Percentiles rank a stretch among this genome's conserved stretches.
These are phyloP conservation scores for Coniochaeta sp. DNA, from an alignment of 2,329 filamentous ascomycete species.

Conservation along the genomic window DNA sequence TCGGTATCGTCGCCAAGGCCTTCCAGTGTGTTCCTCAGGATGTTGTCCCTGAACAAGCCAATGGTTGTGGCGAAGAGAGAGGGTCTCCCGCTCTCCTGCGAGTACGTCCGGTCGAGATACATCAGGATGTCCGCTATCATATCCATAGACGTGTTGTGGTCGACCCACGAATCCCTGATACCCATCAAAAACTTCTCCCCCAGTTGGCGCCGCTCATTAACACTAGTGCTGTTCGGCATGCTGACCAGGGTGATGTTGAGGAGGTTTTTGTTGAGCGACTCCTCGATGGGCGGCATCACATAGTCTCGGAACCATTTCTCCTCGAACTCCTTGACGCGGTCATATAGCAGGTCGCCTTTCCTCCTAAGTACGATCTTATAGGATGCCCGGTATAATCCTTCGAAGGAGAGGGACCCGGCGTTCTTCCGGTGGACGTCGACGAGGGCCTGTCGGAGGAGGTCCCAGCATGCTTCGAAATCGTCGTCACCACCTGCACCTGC, in stretches of 20 bases:
- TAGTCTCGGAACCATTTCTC: conserved; percentile 69
- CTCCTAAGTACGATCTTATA: conserved; percentile 93
- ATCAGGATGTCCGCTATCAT: conserved; percentile 96
- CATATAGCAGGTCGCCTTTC: conserved; percentile 75
- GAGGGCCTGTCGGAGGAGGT: conserved; percentile 67
- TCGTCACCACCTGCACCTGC: too few relatives aligned
- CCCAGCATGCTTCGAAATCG: conserved; percentile 85
- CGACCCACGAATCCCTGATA: conserved; percentile 73
- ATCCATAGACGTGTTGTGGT: conserved; percentile 88
- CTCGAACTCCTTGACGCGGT: conserved; percentile 74
- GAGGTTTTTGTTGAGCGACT: conserved; percentile 64
- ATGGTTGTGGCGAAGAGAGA: conserved; percentile 82
- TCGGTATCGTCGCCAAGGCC: conserved; percentile 27
- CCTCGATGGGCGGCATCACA: conserved; percentile 64
- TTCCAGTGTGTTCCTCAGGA: conserved; percentile 57
- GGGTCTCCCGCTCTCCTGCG: conserved; percentile 60
- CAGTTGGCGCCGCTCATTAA: conserved; percentile 69
- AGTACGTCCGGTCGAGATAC: conserved; percentile 90
- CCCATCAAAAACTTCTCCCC: conserved; percentile 78
- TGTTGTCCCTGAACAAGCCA: conserved; percentile 79
- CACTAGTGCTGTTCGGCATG: conserved; percentile 48
- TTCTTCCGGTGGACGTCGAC: conserved; percentile 88
- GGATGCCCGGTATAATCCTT: conserved; percentile 86
- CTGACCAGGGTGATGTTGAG: conserved; percentile 52
- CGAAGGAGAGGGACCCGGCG: conserved; percentile 84